A percentile compares a stretch with the other conserved stretches of the same genome.
These are phyloP conservation scores for Pseudozyma pruni DNA, from an alignment of 1,284 basidiomycete species.

Conservation along the genomic window DNA sequence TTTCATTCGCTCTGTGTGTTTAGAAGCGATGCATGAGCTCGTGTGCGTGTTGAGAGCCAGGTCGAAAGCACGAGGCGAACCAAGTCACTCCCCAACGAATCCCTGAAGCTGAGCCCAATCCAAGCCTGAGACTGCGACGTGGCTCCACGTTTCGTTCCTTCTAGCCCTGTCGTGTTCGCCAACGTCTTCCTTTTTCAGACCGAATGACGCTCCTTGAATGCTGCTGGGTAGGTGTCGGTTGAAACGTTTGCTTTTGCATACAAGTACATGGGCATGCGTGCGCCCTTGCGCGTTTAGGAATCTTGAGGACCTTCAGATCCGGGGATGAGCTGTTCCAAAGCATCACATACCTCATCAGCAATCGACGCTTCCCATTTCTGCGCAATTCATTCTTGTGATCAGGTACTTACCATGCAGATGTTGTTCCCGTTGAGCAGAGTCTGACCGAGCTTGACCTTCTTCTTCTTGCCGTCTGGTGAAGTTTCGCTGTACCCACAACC, in stretches of 20 bases:
- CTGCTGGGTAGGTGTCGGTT: no score
- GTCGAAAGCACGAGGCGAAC: no score
- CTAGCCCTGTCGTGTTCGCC: no score
- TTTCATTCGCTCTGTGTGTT: no score
- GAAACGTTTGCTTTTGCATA: conserved; percentile 3
- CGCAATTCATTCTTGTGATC: not conserved
- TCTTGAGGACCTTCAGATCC: conserved; percentile 51
- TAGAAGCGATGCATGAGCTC: no score
- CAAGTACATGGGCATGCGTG: conserved; percentile 28
- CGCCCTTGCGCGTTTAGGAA: conserved; percentile 2
- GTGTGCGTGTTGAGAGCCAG: no score
- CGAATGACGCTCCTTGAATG: no score
- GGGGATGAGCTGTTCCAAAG: conserved; percentile 42
- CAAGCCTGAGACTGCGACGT: no score
- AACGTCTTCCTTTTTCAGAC: not conserved
- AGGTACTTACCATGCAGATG: conserved; percentile 85
- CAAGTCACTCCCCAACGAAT: no score
- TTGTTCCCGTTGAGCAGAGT: conserved; percentile 97
- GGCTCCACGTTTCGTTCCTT: no score
- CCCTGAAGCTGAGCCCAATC: no score
- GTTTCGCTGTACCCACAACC: conserved; percentile 75
- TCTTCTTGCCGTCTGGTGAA: conserved; percentile 82
- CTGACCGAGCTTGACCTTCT: conserved; percentile 83
- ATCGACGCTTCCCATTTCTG: not conserved
- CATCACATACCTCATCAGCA: not conserved